Percentiles rank a stretch among this genome's conserved stretches.
Conservation (phyloP, 202 grass and related monocot genomes). For the Dendrocalamus latiflorus region DNA sequence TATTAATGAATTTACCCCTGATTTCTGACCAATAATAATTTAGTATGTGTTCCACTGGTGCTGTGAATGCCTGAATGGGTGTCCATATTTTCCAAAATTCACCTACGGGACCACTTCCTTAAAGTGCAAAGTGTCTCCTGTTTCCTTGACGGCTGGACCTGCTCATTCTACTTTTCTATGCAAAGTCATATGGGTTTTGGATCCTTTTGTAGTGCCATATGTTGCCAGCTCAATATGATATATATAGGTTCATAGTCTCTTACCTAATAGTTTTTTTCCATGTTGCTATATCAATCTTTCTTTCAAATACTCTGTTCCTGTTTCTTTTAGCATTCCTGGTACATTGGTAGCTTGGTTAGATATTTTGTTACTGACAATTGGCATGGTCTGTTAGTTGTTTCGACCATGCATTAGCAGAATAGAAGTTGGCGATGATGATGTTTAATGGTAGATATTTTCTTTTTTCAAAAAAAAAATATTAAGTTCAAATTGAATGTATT, state of each 20-base stretch:
- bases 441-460: no score
- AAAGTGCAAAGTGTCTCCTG: background rate
- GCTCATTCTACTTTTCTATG: background rate
- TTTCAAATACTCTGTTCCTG: background rate
- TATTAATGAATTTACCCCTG: background rate
- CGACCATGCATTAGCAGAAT: no score
- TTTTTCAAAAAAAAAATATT: no score
- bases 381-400: no score
- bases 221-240: background rate
- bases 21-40: background rate
- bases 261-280: background rate
- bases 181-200: background rate
- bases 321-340: slow-evolving; percentile 7
- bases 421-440: no score
- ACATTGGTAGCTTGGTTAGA: background rate
- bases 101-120: background rate
- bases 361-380: background rate
- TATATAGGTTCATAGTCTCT: background rate
- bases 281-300: background rate
- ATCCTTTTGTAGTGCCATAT: slow-evolving; percentile 11
- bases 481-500: no score
- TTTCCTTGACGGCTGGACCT: background rate
- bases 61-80: background rate
- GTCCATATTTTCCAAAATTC: background rate
- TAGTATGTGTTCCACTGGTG: background rate